Evolutionary conservation across 345 rosid genomes (phyloP).

Genomic region (Camelina neglecta): DNA sequence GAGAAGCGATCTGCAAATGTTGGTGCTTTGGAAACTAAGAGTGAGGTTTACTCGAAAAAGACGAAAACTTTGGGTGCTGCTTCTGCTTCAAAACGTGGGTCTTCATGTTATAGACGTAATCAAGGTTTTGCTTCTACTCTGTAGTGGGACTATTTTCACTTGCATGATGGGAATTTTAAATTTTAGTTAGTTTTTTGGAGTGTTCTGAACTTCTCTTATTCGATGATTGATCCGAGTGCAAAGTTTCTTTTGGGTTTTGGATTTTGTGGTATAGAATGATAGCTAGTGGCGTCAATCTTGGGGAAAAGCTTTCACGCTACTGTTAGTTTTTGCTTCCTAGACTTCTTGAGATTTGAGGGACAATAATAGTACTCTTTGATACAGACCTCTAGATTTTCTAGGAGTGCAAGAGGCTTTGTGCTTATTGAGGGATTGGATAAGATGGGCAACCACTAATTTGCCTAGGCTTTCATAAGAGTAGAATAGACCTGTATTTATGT

Average conservation of each 20-base stretch:
- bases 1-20: constrained; percentile 50
- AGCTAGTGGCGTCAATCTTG: not conserved
- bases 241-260: not conserved
- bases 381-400: not conserved
- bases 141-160: constrained; percentile 1
- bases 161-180: constrained; percentile 14
- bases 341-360: constrained; percentile 5
- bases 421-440: not conserved
- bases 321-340: constrained; percentile 16
- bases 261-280: not conserved
- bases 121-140: constrained; percentile 51
- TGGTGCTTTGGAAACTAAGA: constrained; percentile 44
- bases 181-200: not conserved
- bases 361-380: not conserved
- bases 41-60: constrained; percentile 62
- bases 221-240: not conserved
- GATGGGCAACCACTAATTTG: not conserved
- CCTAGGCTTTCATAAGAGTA: not conserved
- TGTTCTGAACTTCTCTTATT: not conserved
- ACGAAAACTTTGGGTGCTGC: constrained; percentile 49
- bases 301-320: not conserved
- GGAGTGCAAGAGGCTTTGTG: not conserved
- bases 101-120: constrained; percentile 39
- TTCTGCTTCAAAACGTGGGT: constrained; percentile 49
- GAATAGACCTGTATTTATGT: constrained; percentile 9